Conservation (phyloP, 306 rosid genomes). For the Rosa rugosa region DNA sequence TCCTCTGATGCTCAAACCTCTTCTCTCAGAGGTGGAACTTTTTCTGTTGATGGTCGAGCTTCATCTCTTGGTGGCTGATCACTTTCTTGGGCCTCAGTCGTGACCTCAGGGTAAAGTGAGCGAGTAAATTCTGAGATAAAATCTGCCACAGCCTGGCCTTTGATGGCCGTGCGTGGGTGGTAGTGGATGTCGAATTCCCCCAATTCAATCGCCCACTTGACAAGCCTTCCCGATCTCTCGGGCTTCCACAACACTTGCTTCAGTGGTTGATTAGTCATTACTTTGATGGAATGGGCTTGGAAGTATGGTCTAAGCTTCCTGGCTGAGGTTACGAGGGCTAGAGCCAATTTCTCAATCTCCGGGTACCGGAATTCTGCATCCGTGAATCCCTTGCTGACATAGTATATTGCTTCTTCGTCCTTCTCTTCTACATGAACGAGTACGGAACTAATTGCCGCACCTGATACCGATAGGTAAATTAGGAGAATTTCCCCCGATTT, state of each 20-base stretch:
- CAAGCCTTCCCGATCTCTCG: not conserved
- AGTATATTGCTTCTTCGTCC: not conserved
- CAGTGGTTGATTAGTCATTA: not conserved
- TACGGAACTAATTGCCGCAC: not conserved
- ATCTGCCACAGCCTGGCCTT: not conserved
- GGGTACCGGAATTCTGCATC: not conserved
- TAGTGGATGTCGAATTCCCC: not conserved
- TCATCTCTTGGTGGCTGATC: no score
- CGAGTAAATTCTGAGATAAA: not conserved
- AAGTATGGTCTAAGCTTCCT: not conserved
- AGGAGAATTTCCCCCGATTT: not conserved
- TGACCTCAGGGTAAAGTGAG: not conserved
- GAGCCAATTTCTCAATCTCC: not conserved
- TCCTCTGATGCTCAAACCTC: fast-evolving
- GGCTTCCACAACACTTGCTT: not conserved
- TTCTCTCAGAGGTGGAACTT: no score
- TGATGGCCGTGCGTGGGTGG: not conserved
- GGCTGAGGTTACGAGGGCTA: not conserved
- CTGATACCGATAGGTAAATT: not conserved
- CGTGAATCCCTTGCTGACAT: not conserved
- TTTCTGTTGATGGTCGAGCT: no score
- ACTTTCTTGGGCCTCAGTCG: no score
- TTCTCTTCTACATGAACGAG: not conserved
- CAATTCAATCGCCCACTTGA: not conserved
- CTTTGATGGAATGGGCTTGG: not conserved